A percentile compares a stretch with the other conserved stretches of the same genome.
phyloP scores from a whole-genome alignment of 768 basidiomycete species.

The Termitomyces sp. region DNA sequence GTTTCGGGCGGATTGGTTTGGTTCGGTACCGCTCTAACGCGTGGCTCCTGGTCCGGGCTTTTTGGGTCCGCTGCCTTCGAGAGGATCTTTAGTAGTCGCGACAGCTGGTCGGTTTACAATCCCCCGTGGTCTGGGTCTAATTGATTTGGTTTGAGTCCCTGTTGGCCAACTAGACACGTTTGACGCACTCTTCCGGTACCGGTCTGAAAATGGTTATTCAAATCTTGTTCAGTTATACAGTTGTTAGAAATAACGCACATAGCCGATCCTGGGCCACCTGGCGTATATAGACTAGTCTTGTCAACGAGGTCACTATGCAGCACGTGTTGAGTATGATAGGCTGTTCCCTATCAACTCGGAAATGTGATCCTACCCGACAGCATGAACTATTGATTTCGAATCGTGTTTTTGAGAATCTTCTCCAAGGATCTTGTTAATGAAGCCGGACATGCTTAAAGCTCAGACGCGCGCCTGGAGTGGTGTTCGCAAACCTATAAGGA shows the following conservation, averaged over 20 bases:
- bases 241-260: background rate
- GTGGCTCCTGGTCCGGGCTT: background rate
- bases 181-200: background rate
- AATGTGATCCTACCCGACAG: conserved; percentile 1
- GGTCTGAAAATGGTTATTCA: background rate
- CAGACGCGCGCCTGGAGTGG: background rate
- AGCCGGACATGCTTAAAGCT: background rate
- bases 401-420: background rate
- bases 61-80: background rate
- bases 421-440: background rate
- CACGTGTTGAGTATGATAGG: background rate
- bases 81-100: too few species aligned
- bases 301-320: conserved; percentile 1
- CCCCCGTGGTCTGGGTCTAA: conserved; percentile 8
- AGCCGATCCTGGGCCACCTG: conserved; percentile 4
- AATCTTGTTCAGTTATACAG: background rate
- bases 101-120: background rate
- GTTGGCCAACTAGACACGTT: background rate
- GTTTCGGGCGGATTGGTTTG: too few species aligned
- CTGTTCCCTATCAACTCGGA: background rate
- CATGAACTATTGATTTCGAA: background rate
- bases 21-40: too few species aligned
- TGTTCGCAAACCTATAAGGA: background rate
- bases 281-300: background rate
- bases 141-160: background rate